Evolutionary conservation across 257 asterid species (phyloP), one percentile per base, ranked within the genome.

Genomic region (Solanum arcanum): DNA sequence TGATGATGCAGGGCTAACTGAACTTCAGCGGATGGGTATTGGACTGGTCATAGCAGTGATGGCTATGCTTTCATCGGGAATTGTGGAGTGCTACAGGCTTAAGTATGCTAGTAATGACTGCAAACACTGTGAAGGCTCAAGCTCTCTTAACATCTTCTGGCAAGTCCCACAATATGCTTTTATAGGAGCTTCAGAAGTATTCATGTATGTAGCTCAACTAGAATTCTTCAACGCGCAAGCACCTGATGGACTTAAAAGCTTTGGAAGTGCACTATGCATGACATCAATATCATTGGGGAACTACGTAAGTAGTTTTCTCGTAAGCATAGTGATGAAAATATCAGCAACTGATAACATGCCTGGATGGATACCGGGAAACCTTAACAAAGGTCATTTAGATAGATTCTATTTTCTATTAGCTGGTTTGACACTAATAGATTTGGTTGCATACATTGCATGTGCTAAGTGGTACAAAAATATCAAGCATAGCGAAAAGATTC

Each of bases 191-290:
- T 97, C 99, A 0, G 99, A 96, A 74, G 99, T 95, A 81, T 97
- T 97, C 86, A 96, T 97, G 99, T 97, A 95, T n/a, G 99, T 96
- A 2, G 99, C 95, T 8, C 99, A 96, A 85, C 62, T 95, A 23
- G 99, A 97, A 92, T 95, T 97, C 86, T 97, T 97, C 91, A 96
- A 97, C 3, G 97, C 96, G 3, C 97, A 96, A 84, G 97, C 98
- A 2, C 99, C 99, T 0, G 98, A 97, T 39, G 98, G 99, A 7
- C 94, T 96, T 9, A 96, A 97, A 92, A 97, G 99, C 93, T 97
- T 97, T 21, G 99, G 98, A 6, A 97, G 99, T 70, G 99, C 99
- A 15, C 95, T 97, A 8, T 95, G 98, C 73, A 95, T 96, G 99
- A 96, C 99, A 1, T 97, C 99, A 4, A 97, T 97, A 82, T 97